Percentiles rank a stretch among this genome's conserved stretches.
Evolutionary conservation across 2,329 filamentous ascomycete species (phyloP).

Genomic region (Pestalotiopsis sp.): DNA sequence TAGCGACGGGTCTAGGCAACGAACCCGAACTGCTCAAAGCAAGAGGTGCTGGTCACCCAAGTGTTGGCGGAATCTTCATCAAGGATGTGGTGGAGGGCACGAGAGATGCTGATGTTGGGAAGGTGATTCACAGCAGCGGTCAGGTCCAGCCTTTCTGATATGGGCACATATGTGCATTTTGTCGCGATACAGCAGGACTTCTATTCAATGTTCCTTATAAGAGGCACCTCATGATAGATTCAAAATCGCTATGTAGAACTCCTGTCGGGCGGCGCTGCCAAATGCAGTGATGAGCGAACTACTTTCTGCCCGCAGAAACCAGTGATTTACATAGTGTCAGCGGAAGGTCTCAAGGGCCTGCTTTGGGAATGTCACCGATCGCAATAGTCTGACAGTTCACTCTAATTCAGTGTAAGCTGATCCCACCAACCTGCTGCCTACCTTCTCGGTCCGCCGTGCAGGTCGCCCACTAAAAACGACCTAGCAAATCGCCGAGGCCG

Average conservation of each 20-base stretch:
- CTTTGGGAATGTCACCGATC: too few species aligned
- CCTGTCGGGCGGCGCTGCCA: too few species aligned
- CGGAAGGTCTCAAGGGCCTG: too few species aligned
- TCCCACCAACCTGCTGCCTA: neutral
- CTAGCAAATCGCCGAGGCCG: neutral
- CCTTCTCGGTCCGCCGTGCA: neutral
- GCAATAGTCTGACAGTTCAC: too few species aligned
- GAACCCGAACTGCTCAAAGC: slow-evolving; percentile 22
- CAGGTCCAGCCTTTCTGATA: slow-evolving; percentile 8
- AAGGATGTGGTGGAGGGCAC: slow-evolving; percentile 41
- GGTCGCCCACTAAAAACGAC: neutral
- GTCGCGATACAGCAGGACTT: neutral
- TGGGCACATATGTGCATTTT: too few species aligned
- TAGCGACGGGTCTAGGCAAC: slow-evolving; percentile 43
- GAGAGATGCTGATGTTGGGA: slow-evolving; percentile 42
- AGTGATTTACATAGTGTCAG: too few species aligned
- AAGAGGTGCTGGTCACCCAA: slow-evolving; percentile 33
- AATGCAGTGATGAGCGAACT: too few species aligned
- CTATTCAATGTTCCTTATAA: too few species aligned
- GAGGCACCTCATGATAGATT: too few species aligned
- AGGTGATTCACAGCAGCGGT: slow-evolving; percentile 17
- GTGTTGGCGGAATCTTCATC: slow-evolving; percentile 41
- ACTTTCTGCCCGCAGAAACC: too few species aligned
- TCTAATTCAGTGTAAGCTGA: neutral
- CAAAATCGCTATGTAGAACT: too few species aligned